phyloP scores from a whole-genome alignment of 2,329 filamentous ascomycete genomes.

The Fusarium burgessii region DNA sequence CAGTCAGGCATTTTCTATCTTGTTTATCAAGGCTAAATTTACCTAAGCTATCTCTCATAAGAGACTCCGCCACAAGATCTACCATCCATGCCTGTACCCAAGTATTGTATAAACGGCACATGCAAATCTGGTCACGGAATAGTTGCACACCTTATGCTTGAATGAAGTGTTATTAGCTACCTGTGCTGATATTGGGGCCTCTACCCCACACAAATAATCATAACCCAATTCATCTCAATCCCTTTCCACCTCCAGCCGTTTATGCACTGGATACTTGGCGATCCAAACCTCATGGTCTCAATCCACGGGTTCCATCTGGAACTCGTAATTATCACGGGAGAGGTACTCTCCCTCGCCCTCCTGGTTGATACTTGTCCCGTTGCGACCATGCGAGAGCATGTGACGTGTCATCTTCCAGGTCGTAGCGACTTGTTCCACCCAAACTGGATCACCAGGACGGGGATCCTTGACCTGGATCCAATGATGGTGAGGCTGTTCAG shows the following conservation, averaged over 20 bases:
- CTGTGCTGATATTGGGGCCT: too few species aligned
- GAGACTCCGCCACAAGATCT: background rate
- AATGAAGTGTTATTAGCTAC: too few species aligned
- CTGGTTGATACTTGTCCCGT: fast-evolving
- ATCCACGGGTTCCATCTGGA: background rate
- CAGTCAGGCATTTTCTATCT: background rate
- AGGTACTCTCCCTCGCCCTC: background rate
- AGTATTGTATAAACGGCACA: fast-evolving
- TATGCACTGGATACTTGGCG: too few species aligned
- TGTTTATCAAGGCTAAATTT: background rate
- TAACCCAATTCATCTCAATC: too few species aligned
- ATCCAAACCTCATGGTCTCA: background rate
- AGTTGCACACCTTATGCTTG: too few species aligned
- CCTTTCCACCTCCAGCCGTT: too few species aligned
- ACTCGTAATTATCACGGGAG: background rate
- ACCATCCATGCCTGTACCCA: background rate
- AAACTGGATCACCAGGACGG: background rate
- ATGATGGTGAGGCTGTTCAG: background rate
- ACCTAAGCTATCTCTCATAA: background rate
- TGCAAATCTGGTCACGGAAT: background rate
- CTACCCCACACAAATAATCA: too few species aligned
- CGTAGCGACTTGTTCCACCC: background rate
- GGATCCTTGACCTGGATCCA: background rate
- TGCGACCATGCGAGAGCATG: background rate
- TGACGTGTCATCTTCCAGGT: background rate